Percentiles rank a stretch among this genome's conserved stretches.
Evolutionary conservation across 2,329 filamentous ascomycete genomes (phyloP).

Genomic region (Lasiodiplodia sp.): DNA sequence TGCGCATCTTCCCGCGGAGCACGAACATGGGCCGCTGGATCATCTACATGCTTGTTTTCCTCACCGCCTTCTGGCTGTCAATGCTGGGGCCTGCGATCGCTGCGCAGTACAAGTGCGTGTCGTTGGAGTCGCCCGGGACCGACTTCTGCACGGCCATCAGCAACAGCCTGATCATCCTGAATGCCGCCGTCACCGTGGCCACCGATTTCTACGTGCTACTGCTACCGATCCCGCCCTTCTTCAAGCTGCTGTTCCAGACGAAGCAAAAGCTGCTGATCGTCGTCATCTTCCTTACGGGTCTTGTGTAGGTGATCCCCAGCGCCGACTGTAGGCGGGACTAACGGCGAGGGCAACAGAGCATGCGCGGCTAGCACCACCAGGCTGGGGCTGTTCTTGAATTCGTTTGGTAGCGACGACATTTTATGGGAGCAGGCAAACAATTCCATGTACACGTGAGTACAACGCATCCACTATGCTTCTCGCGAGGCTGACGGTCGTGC

Average conservation of each 20-base stretch:
- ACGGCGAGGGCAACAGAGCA: neutral
- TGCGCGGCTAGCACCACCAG: constrained; percentile 18
- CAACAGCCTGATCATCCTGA: constrained; percentile 24
- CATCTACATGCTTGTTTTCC: constrained; percentile 15
- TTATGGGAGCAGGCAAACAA: constrained; percentile 17
- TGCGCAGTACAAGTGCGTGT: constrained; percentile 21
- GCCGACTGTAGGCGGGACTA: neutral
- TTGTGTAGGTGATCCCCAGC: constrained; percentile 1
- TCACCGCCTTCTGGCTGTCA: neutral
- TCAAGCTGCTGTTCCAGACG: constrained; percentile 6
- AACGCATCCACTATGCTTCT: neutral
- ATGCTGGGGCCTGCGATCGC: constrained; percentile 6
- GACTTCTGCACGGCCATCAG: constrained; percentile 5
- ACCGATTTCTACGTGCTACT: constrained; percentile 31
- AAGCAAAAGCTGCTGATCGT: constrained; percentile 6
- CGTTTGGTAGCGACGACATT: neutral
- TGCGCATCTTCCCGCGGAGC: constrained; percentile 14
- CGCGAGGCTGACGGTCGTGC: neutral
- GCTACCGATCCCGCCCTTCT: constrained; percentile 27
- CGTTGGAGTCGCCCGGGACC: neutral
- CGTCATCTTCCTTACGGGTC: constrained; percentile 14
- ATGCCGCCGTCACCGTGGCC: constrained; percentile 23
- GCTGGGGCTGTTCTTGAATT: neutral
- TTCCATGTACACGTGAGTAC: constrained; percentile 20
- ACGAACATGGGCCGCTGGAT: neutral